Conservation (phyloP, 2,329 filamentous ascomycete genomes). For the Neonectria ditissima region DNA sequence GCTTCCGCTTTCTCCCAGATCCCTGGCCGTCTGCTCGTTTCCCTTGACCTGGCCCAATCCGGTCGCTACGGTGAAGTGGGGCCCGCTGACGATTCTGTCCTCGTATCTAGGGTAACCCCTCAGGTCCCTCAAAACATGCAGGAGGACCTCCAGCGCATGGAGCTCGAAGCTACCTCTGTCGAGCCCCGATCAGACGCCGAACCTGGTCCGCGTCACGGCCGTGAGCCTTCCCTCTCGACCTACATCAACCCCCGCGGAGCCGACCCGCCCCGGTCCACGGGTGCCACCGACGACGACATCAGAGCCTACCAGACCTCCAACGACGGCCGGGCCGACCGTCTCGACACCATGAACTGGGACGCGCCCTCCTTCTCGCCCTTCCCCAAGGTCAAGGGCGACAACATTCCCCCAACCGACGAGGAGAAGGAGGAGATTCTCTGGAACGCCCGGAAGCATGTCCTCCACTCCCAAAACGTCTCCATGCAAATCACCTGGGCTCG, state of each 20-base stretch:
- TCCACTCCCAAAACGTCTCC: constrained; percentile 93
- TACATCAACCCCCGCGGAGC: constrained; percentile 49
- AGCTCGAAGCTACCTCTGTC: constrained; percentile 76
- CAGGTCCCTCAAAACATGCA: constrained; percentile 98
- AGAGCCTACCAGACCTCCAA: constrained; percentile 54
- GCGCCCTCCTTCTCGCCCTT: constrained; percentile 91
- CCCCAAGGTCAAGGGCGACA: constrained; percentile 85
- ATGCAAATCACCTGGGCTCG: constrained; percentile 98
- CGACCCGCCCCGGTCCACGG: constrained; percentile 46
- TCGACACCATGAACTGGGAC: constrained; percentile 62
- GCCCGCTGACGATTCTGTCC: constrained; percentile 53
- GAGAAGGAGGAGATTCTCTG: constrained; percentile 93
- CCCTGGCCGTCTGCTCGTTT: constrained; percentile 33
- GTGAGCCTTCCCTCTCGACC: constrained; percentile 59
- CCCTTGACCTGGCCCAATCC: constrained; percentile 41
- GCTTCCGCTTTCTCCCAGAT: constrained; percentile 33
- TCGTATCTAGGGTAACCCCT: constrained; percentile 80
- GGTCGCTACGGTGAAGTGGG: constrained; percentile 48
- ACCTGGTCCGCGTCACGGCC: constrained; percentile 52
- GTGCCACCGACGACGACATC: constrained; percentile 53
- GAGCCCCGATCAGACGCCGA: constrained; percentile 50
- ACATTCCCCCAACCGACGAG: constrained; percentile 93
- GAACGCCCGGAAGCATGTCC: constrained; percentile 82
- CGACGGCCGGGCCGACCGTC: constrained; percentile 49
- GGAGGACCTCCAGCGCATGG: constrained; percentile 90